phyloP scores from a whole-genome alignment of 2,329 filamentous ascomycete species.

The Aspergillus pseudoglaucus region DNA sequence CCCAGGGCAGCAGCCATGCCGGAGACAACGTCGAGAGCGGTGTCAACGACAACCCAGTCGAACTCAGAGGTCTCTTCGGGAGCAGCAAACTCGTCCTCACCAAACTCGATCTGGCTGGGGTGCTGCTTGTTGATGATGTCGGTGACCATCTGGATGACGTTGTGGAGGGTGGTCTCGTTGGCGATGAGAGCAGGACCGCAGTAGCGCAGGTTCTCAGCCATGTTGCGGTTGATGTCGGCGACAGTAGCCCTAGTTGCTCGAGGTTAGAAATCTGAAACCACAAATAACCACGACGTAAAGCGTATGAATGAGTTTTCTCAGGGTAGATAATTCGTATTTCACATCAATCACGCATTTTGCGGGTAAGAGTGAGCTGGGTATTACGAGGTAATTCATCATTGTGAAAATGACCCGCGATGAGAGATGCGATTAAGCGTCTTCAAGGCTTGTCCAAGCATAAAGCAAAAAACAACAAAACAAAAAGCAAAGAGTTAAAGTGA shows the following conservation, averaged over 20 bases:
- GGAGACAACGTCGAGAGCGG: slow-evolving; percentile 82
- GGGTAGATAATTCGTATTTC: slow-evolving; percentile 61
- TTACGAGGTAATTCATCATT: slow-evolving; percentile 84
- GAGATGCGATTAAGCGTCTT: slow-evolving; percentile 1
- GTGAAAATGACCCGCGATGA: slow-evolving; percentile 2
- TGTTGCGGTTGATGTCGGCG: slow-evolving; percentile 90
- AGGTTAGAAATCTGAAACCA: slow-evolving; percentile 37
- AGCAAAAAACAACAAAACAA: slow-evolving; percentile 20
- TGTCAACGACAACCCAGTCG: slow-evolving; percentile 95
- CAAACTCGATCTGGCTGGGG: slow-evolving; percentile 85
- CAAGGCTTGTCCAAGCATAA: background rate
- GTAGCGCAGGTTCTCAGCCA: slow-evolving; percentile 82
- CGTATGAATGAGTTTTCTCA: slow-evolving; percentile 40
- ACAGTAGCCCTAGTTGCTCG: slow-evolving; percentile 63
- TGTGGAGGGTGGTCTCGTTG: slow-evolving; percentile 65
- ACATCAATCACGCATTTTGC: slow-evolving; percentile 72
- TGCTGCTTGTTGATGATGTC: slow-evolving; percentile 84
- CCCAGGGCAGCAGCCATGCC: slow-evolving; percentile 79
- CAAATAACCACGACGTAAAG: slow-evolving; percentile 13
- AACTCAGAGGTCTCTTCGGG: slow-evolving; percentile 83
- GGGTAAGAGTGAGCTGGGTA: slow-evolving; percentile 99
- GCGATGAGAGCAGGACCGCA: slow-evolving; percentile 81
- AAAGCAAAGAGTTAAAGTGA: slow-evolving; percentile 10
- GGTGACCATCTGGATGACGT: slow-evolving; percentile 67
- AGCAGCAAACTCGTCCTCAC: slow-evolving; percentile 66